Conservation (phyloP, 2,329 filamentous ascomycete genomes). For the Fusarium longipes region DNA sequence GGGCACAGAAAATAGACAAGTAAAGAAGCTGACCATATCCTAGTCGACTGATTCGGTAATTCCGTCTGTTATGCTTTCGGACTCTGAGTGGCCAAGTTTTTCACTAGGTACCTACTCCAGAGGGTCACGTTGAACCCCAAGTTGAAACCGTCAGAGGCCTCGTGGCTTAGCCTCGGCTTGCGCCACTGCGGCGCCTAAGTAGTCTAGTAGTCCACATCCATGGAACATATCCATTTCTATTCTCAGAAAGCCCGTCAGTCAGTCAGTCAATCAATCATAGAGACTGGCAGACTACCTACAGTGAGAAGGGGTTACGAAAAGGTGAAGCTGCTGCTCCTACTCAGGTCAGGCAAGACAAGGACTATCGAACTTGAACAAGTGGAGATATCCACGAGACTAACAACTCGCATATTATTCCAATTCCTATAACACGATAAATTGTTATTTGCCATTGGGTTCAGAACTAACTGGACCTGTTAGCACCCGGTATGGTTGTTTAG, state of each 20-base stretch:
- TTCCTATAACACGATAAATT: slow-evolving; percentile 16
- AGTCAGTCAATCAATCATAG: background rate
- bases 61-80: background rate
- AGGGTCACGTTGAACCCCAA: slow-evolving; percentile 8
- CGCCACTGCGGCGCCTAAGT: slow-evolving; percentile 26
- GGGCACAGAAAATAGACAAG: background rate
- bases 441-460: background rate
- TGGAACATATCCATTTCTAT: slow-evolving; percentile 16
- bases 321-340: background rate
- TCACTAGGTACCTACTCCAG: background rate
- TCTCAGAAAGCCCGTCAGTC: background rate
- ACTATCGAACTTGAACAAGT: slow-evolving; percentile 10
- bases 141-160: slow-evolving; percentile 17
- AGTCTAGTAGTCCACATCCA: background rate
- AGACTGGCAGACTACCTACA: background rate
- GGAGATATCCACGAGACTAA: slow-evolving; percentile 23
- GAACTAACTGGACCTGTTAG: background rate
- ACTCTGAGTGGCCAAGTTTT: background rate
- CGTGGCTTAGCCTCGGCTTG: slow-evolving; percentile 26
- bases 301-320: background rate
- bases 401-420: background rate
- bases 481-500: too few relatives aligned
- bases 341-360: background rate
- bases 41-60: background rate
- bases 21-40: background rate